Percentiles rank a stretch among this genome's conserved stretches.
These are phyloP conservation scores for Thymus mandschuricus DNA, from an alignment of 257 asterid genomes.

Conservation along the genomic window DNA sequence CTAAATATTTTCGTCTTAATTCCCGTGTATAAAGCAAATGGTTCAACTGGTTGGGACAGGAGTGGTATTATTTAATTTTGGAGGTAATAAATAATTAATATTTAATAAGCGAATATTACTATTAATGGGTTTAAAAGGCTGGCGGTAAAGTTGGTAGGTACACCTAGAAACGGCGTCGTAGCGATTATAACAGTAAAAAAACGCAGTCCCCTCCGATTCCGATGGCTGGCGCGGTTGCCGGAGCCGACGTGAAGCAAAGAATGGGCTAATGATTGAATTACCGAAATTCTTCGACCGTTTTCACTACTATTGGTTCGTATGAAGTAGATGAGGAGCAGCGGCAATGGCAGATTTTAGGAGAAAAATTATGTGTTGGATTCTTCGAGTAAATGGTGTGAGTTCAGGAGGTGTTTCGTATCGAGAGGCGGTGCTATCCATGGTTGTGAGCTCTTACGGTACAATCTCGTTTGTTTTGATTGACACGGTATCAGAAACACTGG, in stretches of 20 bases:
- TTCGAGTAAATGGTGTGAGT: conserved; percentile 33
- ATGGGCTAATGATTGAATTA: conserved; percentile 38
- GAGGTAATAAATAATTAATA: too few species aligned
- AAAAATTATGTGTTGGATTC: conserved; percentile 57
- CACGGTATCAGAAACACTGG: background rate
- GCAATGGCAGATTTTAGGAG: conserved; percentile 73
- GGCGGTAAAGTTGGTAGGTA: too few species aligned
- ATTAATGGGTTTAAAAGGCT: too few species aligned
- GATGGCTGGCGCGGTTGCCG: conserved; percentile 33
- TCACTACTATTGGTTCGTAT: conserved; percentile 62
- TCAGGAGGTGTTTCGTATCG: conserved; percentile 69
- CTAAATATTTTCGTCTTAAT: too few species aligned
- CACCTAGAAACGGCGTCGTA: too few species aligned
- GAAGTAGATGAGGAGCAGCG: conserved; percentile 69
- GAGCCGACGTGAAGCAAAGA: conserved; percentile 36
- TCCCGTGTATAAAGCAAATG: too few species aligned
- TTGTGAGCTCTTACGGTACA: conserved; percentile 75
- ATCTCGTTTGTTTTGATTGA: conserved; percentile 20
- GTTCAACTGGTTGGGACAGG: too few species aligned
- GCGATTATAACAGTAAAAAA: too few species aligned
- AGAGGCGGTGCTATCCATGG: conserved; percentile 84
- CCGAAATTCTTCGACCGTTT: conserved; percentile 84
- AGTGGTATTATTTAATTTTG: too few species aligned
- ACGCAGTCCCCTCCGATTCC: conserved; percentile 43
- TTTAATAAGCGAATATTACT: too few species aligned